Percentiles rank a stretch among this genome's conserved stretches.
phyloP scores from a whole-genome alignment of 176 grass and related monocot genomes.

The Aegilops bicornis region DNA sequence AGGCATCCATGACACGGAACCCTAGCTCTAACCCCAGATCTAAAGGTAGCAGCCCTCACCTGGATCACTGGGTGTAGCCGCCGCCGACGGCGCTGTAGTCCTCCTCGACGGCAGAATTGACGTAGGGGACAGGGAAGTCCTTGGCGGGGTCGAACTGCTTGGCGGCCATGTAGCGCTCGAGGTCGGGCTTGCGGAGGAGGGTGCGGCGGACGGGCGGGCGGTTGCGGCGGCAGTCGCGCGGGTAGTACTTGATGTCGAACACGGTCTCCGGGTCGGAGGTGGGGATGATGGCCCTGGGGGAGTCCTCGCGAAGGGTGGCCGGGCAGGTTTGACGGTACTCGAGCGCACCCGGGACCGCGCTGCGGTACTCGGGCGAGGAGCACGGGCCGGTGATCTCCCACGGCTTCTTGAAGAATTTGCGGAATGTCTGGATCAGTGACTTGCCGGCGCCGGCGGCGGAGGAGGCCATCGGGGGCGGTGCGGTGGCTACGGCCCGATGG shows the following conservation, averaged over 20 bases:
- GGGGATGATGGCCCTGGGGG: conserved; percentile 49
- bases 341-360: conserved; percentile 47
- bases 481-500: conserved; percentile 4
- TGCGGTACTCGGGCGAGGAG: conserved; percentile 75
- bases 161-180: conserved; percentile 79
- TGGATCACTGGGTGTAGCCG: conserved; percentile 80
- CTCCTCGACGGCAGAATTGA: conserved; percentile 59
- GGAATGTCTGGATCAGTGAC: conserved; percentile 65
- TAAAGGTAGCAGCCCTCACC: conserved; percentile 23
- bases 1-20: neutral
- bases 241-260: conserved; percentile 93
- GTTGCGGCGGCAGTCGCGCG: conserved; percentile 65
- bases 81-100: conserved; percentile 63
- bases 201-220: conserved; percentile 79
- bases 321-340: conserved; percentile 77
- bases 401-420: conserved; percentile 86
- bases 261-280: conserved; percentile 81
- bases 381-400: conserved; percentile 99
- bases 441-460: conserved; percentile 46
- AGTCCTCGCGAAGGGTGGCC: conserved; percentile 39
- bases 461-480: conserved; percentile 40
- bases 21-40: conserved; percentile 37
- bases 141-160: conserved; percentile 73
- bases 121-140: conserved; percentile 71
- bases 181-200: conserved; percentile 72